Evolutionary conservation across 208 protist genomes (phyloP), one percentile per base, ranked within the genome.

Genomic region (Naegleria gruberi): DNA sequence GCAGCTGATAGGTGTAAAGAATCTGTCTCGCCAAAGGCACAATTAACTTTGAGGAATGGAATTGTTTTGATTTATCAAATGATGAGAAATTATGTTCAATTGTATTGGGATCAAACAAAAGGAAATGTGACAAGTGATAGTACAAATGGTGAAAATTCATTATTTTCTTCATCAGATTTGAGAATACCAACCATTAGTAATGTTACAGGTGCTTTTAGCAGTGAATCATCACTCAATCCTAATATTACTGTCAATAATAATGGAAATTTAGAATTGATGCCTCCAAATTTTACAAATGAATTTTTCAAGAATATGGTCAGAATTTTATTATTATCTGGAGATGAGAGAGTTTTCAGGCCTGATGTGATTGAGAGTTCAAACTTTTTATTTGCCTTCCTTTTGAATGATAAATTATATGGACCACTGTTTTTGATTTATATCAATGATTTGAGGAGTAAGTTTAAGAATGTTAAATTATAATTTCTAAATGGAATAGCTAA

Each of bases 1-100:
- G 82, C 82, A 46, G 82, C 82, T 47, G 82, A 86, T n/a, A 7
- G 82, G 15, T 86, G 82, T 46, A 86, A 34, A 34, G 82, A 86
- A 86, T 30, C 42, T 15, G 37, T 34, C 42, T 86, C 82, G 15
- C 82, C 82, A n/a, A 86, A 86, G 41, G 42, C 82, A 47, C 82
- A 86, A 86, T 46, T 47, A 46, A 42, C 82, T 23, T 6, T 86
- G 19, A 30, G 82, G 10, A 86, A 86, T 47, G 82, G 82, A 86
- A 8, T 86, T 34, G 34, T 46, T 17, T 46, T 86, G 37, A 37
- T 86, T 23, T 65, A 65, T 65, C 51, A 65, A 65, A 65, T 65
- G 51, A 65, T 65, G 51, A 65, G 30, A 23, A 65, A 65, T 65
- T 65, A 65, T 65, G 51, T 65, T 10, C 19, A 65, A 30, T 1